These are phyloP conservation scores for Globisporangium abappressorium DNA, from an alignment of 352 stramenopile genomes.

Conservation along the genomic window DNA sequence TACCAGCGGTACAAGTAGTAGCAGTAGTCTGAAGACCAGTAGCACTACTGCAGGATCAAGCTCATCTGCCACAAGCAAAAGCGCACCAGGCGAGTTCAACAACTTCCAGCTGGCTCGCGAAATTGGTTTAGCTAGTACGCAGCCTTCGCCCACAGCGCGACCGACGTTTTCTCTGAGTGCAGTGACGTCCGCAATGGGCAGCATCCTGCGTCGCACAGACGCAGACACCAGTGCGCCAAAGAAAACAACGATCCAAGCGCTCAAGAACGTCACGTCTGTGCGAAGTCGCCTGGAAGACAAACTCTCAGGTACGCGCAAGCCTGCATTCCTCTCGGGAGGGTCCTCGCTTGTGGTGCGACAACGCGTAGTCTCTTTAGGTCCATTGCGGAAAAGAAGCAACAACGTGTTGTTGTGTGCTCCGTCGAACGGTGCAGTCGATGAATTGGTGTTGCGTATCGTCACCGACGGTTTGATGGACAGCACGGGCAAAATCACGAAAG, in stretches of 20 bases:
- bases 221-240: conserved; percentile 22
- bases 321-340: conserved; percentile 20
- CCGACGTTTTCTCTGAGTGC: conserved; percentile 56
- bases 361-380: conserved; percentile 31
- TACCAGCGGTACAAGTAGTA: not conserved
- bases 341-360: conserved; percentile 40
- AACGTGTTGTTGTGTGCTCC: conserved; percentile 86
- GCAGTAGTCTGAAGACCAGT: not conserved
- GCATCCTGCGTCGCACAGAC: conserved; percentile 58
- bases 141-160: not conserved
- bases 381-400: conserved; percentile 32
- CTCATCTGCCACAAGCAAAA: not conserved
- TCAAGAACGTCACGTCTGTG: conserved; percentile 54
- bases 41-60: not conserved
- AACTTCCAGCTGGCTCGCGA: conserved; percentile 51
- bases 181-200: conserved; percentile 42
- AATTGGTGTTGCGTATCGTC: conserved; percentile 86
- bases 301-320: conserved; percentile 24
- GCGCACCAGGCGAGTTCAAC: conserved; percentile 28
- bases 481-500: conserved; percentile 41
- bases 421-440: conserved; percentile 90
- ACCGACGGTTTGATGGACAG: conserved; percentile 77
- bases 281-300: conserved; percentile 72
- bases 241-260: conserved; percentile 55
- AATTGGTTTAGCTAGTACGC: conserved; percentile 14